These are phyloP conservation scores for Neoboletus magnificus DNA, from an alignment of 768 basidiomycete species.

Conservation along the genomic window DNA sequence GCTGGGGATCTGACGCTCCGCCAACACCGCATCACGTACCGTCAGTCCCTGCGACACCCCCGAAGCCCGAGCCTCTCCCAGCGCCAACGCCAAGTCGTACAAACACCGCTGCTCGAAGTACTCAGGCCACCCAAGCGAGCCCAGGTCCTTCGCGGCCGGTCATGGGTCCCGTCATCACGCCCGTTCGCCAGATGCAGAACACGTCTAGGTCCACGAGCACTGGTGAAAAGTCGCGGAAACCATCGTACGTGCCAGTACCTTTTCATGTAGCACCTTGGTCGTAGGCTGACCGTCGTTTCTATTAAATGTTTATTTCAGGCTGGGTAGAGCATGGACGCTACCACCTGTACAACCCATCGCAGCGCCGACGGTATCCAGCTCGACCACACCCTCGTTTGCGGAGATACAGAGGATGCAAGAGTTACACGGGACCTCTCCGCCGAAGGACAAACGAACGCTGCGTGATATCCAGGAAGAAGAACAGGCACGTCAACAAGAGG, in stretches of 20 bases:
- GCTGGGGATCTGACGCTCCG: slow-evolving; percentile 4
- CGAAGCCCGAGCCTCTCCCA: background rate
- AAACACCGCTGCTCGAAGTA: slow-evolving; percentile 9
- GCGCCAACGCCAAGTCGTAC: background rate
- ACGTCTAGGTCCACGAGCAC: slow-evolving; percentile 24
- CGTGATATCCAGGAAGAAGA: slow-evolving; percentile 88
- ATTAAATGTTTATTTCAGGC: slow-evolving; percentile 8
- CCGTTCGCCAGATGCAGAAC: slow-evolving; percentile 44
- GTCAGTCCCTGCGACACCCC: slow-evolving; percentile 9
- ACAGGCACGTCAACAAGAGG: slow-evolving; percentile 59
- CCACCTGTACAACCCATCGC: slow-evolving; percentile 50
- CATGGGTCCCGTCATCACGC: slow-evolving; percentile 65
- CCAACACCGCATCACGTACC: slow-evolving; percentile 6
- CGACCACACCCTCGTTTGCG: slow-evolving; percentile 56
- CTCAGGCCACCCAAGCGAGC: slow-evolving; percentile 24
- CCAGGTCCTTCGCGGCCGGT: slow-evolving; percentile 26
- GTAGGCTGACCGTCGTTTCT: background rate
- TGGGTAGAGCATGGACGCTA: slow-evolving; percentile 60
- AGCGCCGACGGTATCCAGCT: slow-evolving; percentile 23
- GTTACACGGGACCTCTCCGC: slow-evolving; percentile 41
- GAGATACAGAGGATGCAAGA: slow-evolving; percentile 84
- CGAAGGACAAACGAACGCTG: slow-evolving; percentile 60
- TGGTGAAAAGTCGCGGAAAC: slow-evolving; percentile 34
- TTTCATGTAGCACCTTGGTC: background rate
- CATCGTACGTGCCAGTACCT: slow-evolving; percentile 42